These are phyloP conservation scores for Sungouiella thailandica DNA, from an alignment of 805 yeast species.

Conservation along the genomic window DNA sequence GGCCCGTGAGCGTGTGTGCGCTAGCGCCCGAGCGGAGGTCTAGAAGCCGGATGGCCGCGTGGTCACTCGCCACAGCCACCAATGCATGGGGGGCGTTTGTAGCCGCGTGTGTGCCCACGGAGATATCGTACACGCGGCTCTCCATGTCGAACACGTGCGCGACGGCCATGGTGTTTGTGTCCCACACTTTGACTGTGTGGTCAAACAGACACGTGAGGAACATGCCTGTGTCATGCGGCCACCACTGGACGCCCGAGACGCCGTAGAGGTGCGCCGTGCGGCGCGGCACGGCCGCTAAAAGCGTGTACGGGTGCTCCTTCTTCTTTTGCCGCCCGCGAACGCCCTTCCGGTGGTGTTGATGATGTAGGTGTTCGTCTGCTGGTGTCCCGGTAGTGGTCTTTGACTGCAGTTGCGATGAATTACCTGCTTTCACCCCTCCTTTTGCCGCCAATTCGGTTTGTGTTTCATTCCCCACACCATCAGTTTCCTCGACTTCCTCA, in stretches of 20 bases:
- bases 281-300: conserved; percentile 33
- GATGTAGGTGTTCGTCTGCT: not conserved
- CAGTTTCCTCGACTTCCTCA: too few relatives aligned
- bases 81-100: conserved; percentile 36
- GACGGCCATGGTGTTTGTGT: conserved; percentile 57
- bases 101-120: conserved; percentile 34
- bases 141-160: conserved; percentile 64
- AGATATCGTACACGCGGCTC: conserved; percentile 62
- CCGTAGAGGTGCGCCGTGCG: conserved; percentile 60
- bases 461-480: conserved; percentile 15
- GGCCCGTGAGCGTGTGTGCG: conserved; percentile 67
- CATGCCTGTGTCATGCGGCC: conserved; percentile 85
- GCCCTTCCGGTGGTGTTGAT: not conserved
- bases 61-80: conserved; percentile 69
- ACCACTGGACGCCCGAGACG: conserved; percentile 73
- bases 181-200: conserved; percentile 75
- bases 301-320: not conserved
- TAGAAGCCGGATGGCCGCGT: conserved; percentile 60
- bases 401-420: not conserved
- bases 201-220: conserved; percentile 82
- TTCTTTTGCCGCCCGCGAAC: not conserved
- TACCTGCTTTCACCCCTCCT: not conserved
- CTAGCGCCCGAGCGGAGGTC: conserved; percentile 72
- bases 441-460: too few relatives aligned
- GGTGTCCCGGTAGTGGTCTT: too few relatives aligned